Base-by-base conservation (phyloP, 2,329 filamentous ascomycete genomes). In the Phaeophleospora eucalypticola region DNA sequence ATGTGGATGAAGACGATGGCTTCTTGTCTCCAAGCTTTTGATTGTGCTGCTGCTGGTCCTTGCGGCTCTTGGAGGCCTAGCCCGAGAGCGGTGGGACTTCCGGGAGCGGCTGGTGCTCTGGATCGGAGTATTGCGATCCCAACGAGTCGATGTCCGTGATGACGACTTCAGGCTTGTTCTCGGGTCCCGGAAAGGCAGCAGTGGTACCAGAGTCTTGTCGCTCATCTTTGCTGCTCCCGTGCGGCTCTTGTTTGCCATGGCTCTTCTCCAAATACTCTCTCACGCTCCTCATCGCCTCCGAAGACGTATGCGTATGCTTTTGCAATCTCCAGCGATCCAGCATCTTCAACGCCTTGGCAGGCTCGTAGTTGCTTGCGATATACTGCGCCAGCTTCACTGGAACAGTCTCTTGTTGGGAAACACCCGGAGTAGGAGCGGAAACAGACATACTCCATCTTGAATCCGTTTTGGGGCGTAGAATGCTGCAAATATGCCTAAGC, bases 381-480 rank as follows among this genome's bases (percentile, higher is more conserved):
- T 58, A 60, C 4, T 46, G 52, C 4, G 57, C 57, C 3, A 62
- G 49, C 20, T 50, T 49, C 8, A 48, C 50, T 37, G 46, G 49
- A 8, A 58, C 44, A 8, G 8, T 19, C 7, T 29, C 24, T 12
- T 12, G 24, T 12, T 6, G 12, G 24, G 7, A 29, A 29, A n/a
- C n/a, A n/a, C n/a, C n/a, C n/a, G 24, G 24, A 6, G 12, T 12
- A 29, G 24, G 6, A 12, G 20, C 41, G 15, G 48, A 20, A 18
- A 37, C 48, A 18, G 48, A 37, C 17, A 60, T 40, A 43, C 64
- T 65, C 66, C 65, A 69, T 33, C 57, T 48, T 15, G 63, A 67
- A 15, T 59, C 56, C 4, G 52, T 54, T 43, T 64, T 62, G 2
- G 62, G 59, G 29, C 65, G 58, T 37, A 48, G 52, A 36, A 69